These are phyloP conservation scores for Madurella fahalii DNA, from an alignment of 2,329 filamentous ascomycete genomes.

Conservation along the genomic window DNA sequence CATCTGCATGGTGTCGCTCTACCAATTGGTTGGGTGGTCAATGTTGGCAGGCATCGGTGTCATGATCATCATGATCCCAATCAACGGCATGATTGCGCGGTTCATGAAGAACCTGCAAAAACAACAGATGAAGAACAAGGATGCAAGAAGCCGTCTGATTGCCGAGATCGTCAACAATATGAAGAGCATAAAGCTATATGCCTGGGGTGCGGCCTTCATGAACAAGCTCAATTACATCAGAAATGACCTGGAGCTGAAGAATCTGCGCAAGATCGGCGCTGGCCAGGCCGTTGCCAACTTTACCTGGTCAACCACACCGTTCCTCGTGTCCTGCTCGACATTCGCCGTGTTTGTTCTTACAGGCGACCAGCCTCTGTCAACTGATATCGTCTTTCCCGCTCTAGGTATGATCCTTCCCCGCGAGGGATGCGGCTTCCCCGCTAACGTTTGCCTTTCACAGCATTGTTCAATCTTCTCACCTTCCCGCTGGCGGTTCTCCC, in stretches of 20 bases:
- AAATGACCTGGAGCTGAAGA: slow-evolving; percentile 94
- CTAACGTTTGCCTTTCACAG: slow-evolving; percentile 39
- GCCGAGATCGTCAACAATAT: slow-evolving; percentile 99
- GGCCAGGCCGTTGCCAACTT: slow-evolving; percentile 94
- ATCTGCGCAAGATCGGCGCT: slow-evolving; percentile 90
- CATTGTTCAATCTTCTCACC: slow-evolving; percentile 91
- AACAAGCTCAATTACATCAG: slow-evolving; percentile 93
- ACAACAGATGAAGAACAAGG: slow-evolving; percentile 98
- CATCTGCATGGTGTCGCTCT: slow-evolving; percentile 92
- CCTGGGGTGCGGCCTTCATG: slow-evolving; percentile 96
- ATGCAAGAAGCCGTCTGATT: slow-evolving; percentile 85
- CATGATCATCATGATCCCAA: slow-evolving; percentile 96
- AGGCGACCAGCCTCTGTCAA: slow-evolving; percentile 74
- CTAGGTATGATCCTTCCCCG: slow-evolving; percentile 33
- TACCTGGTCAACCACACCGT: slow-evolving; percentile 95
- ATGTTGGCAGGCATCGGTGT: slow-evolving; percentile 94
- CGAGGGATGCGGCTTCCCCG: background rate
- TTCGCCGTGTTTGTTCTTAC: slow-evolving; percentile 93
- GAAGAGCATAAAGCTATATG: slow-evolving; percentile 99
- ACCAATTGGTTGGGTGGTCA: slow-evolving; percentile 88
- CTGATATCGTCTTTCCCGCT: slow-evolving; percentile 93
- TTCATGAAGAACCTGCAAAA: slow-evolving; percentile 95
- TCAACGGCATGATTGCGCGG: slow-evolving; percentile 87
- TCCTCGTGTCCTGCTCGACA: slow-evolving; percentile 94
- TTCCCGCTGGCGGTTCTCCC: slow-evolving; percentile 92